Conservation (phyloP, 2,329 filamentous ascomycete species). For the Trichoderma harzianum region DNA sequence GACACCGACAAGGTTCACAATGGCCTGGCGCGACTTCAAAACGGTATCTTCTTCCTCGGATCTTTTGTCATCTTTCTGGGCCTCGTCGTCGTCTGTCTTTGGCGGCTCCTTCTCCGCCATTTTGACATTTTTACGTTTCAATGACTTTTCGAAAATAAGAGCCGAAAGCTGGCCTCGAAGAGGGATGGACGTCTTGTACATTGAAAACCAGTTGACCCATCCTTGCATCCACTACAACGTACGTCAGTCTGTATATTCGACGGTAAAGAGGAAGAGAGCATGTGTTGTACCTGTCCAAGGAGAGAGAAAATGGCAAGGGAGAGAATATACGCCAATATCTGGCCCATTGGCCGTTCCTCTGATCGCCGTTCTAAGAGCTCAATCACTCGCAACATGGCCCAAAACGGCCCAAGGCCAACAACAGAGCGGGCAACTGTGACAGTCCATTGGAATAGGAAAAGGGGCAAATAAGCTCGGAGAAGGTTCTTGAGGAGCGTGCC, state of each 20-base stretch:
- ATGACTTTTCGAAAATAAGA: slow-evolving; percentile 72
- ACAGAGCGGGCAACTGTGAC: slow-evolving; percentile 53
- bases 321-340: slow-evolving; percentile 66
- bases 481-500: slow-evolving; percentile 59
- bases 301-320: slow-evolving; percentile 60
- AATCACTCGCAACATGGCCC: slow-evolving; percentile 64
- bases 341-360: slow-evolving; percentile 44
- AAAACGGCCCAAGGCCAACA: slow-evolving; percentile 67
- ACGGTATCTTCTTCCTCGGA: slow-evolving; percentile 51
- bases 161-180: slow-evolving; percentile 67
- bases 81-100: slow-evolving; percentile 25
- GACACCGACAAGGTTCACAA: slow-evolving; percentile 76
- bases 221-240: slow-evolving; percentile 54
- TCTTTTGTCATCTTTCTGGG: slow-evolving; percentile 42
- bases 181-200: slow-evolving; percentile 60
- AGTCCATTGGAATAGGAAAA: slow-evolving; percentile 56
- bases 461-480: slow-evolving; percentile 52
- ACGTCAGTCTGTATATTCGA: not conserved
- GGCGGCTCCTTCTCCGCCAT: slow-evolving; percentile 49
- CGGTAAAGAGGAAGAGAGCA: not conserved
- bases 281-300: slow-evolving; percentile 39
- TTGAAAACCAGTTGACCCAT: slow-evolving; percentile 65
- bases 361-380: slow-evolving; percentile 57
- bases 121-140: slow-evolving; percentile 75
- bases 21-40: slow-evolving; percentile 58